Evolutionary conservation across 2,329 filamentous ascomycete species (phyloP).

Genomic region (Kalaharituber pfeilii): DNA sequence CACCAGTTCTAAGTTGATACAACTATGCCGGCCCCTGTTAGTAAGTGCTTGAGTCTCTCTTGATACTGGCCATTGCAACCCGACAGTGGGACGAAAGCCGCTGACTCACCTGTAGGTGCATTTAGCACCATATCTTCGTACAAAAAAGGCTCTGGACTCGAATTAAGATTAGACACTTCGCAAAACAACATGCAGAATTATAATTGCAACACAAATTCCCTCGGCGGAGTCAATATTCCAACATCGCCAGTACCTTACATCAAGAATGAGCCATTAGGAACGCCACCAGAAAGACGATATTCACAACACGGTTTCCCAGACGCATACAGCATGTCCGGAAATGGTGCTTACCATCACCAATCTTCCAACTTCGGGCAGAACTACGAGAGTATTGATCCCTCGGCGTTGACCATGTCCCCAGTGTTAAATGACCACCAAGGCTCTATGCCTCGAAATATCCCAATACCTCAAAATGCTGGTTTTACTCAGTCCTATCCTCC

Average conservation of each 20-base stretch:
- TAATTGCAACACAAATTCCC: conserved; percentile 15
- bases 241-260: conserved; percentile 19
- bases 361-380: conserved; percentile 32
- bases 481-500: background rate
- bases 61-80: too few relatives aligned
- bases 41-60: background rate
- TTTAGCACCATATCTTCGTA: conserved; percentile 14
- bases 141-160: conserved; percentile 15
- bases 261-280: conserved; percentile 19
- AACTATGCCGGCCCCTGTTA: background rate
- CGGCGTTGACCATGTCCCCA: conserved; percentile 55
- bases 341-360: conserved; percentile 15
- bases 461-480: background rate
- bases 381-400: conserved; percentile 57
- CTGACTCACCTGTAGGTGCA: conserved; percentile 6
- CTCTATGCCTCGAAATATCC: conserved; percentile 1
- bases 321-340: conserved; percentile 15
- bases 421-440: conserved; percentile 7
- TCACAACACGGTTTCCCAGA: conserved; percentile 11
- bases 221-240: conserved; percentile 13
- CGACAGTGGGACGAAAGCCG: background rate
- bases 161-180: conserved; percentile 19
- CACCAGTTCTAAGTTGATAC: background rate
- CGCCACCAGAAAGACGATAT: conserved; percentile 12
- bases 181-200: conserved; percentile 18